phyloP scores from a whole-genome alignment of 208 protist genomes.

The Wallacemonas sp. region DNA sequence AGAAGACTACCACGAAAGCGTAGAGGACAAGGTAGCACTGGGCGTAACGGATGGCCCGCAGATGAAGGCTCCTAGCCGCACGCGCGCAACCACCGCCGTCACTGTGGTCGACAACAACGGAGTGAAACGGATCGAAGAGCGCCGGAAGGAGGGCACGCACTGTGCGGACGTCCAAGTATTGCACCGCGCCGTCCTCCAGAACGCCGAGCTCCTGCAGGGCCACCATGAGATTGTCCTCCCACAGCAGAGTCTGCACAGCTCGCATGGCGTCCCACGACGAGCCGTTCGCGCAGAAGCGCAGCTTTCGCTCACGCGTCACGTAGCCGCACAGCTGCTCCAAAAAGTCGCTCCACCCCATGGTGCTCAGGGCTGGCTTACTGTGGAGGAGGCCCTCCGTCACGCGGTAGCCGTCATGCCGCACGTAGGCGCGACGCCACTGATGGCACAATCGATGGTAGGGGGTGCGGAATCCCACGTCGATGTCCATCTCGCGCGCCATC shows the following conservation, averaged over 20 bases:
- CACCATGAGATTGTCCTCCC: slow-evolving; percentile 78
- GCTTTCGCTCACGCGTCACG: slow-evolving; percentile 24
- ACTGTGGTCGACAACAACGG: slow-evolving; percentile 41
- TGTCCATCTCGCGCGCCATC: slow-evolving; percentile 43
- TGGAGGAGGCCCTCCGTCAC: slow-evolving; percentile 25
- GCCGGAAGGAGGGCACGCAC: slow-evolving; percentile 47
- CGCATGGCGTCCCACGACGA: slow-evolving; percentile 57
- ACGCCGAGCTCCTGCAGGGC: slow-evolving; percentile 54
- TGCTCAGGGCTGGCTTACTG: slow-evolving; percentile 46
- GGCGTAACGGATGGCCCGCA: slow-evolving; percentile 36
- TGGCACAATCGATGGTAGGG: slow-evolving; percentile 57
- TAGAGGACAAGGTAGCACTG: slow-evolving; percentile 49
- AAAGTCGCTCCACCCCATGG: slow-evolving; percentile 71
- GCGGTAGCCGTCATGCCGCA: slow-evolving; percentile 41
- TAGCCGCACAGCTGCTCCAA: slow-evolving; percentile 59
- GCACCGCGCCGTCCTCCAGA: slow-evolving; percentile 46
- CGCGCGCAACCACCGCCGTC: slow-evolving; percentile 35
- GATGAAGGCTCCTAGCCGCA: slow-evolving; percentile 5
- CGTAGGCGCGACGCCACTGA: slow-evolving; percentile 34
- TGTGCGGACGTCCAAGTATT: slow-evolving; percentile 38
- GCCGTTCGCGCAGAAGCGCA: slow-evolving; percentile 23
- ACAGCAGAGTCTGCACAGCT: slow-evolving; percentile 68
- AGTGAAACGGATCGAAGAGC: slow-evolving; percentile 76
- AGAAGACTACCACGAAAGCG: slow-evolving; percentile 56
- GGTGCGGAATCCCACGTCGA: slow-evolving; percentile 66